Conservation (phyloP, 2,329 filamentous ascomycete genomes). For the Ilyonectria destructans region DNA sequence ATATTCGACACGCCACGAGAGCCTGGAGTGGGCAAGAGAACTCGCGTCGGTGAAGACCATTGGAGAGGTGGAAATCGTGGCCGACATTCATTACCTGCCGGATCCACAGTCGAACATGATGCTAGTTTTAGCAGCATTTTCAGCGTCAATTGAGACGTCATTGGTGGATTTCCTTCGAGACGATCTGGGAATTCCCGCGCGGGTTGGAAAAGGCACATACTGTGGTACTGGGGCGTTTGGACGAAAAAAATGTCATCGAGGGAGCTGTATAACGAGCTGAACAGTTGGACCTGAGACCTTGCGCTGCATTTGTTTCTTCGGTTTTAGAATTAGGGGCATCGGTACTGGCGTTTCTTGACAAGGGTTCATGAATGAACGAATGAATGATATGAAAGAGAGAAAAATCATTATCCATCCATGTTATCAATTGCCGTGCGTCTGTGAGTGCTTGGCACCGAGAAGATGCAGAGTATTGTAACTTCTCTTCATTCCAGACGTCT, state of each 20-base stretch:
- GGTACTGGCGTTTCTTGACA: conserved; percentile 22
- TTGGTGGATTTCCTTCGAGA: conserved; percentile 67
- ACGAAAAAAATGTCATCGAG: conserved; percentile 43
- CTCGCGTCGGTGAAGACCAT: conserved; percentile 67
- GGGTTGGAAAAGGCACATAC: conserved; percentile 43
- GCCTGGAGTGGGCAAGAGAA: conserved; percentile 72
- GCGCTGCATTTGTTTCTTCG: not conserved
- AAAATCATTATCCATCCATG: not conserved
- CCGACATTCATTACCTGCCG: conserved; percentile 70
- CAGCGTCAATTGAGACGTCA: conserved; percentile 71
- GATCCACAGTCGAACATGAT: conserved; percentile 68
- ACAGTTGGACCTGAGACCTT: not conserved
- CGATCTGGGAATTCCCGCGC: conserved; percentile 48
- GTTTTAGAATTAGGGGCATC: conserved; percentile 18
- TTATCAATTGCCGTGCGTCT: not conserved
- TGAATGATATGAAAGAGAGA: conserved; percentile 24
- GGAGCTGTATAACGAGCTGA: conserved; percentile 44
- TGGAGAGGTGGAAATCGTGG: conserved; percentile 65
- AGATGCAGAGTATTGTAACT: too few species aligned
- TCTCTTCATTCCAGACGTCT: not conserved
- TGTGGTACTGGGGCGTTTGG: conserved; percentile 46
- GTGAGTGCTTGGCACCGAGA: not conserved
- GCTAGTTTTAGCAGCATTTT: conserved; percentile 73
- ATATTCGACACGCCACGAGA: conserved; percentile 62
- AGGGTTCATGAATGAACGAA: conserved; percentile 25